Base-by-base conservation (phyloP, 2,329 filamentous ascomycete species). In the Harringtonia aguacate region DNA sequence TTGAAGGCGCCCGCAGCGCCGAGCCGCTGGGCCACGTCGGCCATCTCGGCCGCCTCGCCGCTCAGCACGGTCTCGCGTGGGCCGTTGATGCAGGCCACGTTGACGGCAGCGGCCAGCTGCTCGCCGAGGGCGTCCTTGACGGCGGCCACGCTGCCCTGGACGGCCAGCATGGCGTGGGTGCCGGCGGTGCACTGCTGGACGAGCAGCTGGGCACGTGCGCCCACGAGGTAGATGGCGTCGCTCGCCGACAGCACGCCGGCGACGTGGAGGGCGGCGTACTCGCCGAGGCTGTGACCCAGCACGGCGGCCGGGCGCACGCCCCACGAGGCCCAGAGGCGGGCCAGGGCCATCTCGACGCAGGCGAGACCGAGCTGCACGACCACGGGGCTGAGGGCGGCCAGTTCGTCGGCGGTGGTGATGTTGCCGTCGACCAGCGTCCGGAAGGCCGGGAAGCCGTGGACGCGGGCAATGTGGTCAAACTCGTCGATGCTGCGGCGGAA, bases 51-150 rank as follows among this genome's bases (percentile, higher is more conserved):
- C 0, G 64, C 61, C 10, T 57, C 54, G 10, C 71, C 73, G 20
- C 65, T 66, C n/a, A 92, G 67, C 2, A 92, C 86, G 10, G 80
- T 88, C 57, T 87, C 84, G 41, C 77, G 69, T 0, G 81, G 79
- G 0, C 81, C 78, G 53, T 94, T 94, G 58, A 87, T 73, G 64
- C 86, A 92, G 15, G 86, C 81, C 28, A 76, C 53, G 33, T 73
- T 72, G 43, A 70, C 57, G 6, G 60, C 63, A 53, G 50, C 44
- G 2, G 57, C 55, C 21, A 8, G 29, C 13, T 54, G 56, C n/a
- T 58, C 68, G 50, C 62, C 63, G 15, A 77, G 68, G 41, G 70
- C 70, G 21, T 73, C 68, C 36, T 62, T 68, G 46, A 79, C 73
- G 6, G 71, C 65, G 22, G 77, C 68, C 12, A 70, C 63, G 2